A percentile compares a stretch with the other conserved stretches of the same genome.
Conservation (phyloP, 257 asterid species). For the Nicotiana tomentosiformis region DNA sequence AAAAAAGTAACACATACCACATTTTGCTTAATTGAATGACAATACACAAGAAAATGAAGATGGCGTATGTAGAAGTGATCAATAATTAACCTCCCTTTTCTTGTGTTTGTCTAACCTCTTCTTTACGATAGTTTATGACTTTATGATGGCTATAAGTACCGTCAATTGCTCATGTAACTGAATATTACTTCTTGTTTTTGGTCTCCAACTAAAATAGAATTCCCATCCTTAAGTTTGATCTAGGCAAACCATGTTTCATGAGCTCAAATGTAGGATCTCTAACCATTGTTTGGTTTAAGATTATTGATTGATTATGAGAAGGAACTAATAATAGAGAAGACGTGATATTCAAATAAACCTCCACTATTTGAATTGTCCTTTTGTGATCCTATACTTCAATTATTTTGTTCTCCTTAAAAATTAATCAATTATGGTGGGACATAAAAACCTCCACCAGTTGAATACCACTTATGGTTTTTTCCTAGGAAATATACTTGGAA, state of each 20-base stretch:
- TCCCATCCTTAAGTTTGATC: not conserved
- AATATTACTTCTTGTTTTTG: not conserved
- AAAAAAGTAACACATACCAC: too few relatives aligned
- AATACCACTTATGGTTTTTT: too few relatives aligned
- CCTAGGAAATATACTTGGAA: not conserved
- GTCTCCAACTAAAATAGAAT: not conserved
- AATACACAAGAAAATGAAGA: too few relatives aligned
- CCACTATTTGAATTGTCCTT: not conserved
- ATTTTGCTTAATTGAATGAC: too few relatives aligned
- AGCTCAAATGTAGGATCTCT: not conserved
- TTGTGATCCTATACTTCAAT: not conserved
- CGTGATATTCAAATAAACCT: not conserved
- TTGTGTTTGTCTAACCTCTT: not conserved
- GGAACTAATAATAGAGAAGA: not conserved
- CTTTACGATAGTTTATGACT: not conserved
- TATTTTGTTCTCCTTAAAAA: not conserved
- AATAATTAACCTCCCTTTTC: not conserved
- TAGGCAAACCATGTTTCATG: not conserved
- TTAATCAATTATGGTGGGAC: not conserved
- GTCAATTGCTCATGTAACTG: not conserved
- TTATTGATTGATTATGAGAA: not conserved
- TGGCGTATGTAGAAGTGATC: too few relatives aligned
- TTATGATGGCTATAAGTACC: not conserved
- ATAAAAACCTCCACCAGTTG: not conserved
- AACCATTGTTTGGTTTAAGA: not conserved